phyloP scores from a whole-genome alignment of 129 eudicot species.

The Lonicera japonica region DNA sequence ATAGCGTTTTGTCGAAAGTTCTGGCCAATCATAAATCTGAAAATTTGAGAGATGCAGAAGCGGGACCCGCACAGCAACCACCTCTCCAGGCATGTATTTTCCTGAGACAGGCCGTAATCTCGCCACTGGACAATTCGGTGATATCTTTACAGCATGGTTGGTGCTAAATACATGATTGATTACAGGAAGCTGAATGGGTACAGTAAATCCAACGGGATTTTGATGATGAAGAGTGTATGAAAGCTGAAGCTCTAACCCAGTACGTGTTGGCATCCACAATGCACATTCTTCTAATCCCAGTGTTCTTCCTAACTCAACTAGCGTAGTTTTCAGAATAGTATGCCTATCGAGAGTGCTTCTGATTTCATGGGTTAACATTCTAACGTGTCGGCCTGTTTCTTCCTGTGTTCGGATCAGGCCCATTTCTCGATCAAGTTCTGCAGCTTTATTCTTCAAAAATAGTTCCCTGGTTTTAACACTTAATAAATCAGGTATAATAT shows the following conservation, averaged over 20 bases:
- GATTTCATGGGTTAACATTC: constrained; percentile 96
- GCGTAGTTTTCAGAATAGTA: constrained; percentile 80
- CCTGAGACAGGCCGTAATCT: constrained; percentile 73
- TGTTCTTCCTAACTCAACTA: constrained; percentile 92
- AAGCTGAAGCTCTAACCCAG: constrained; percentile 86
- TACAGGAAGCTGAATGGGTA: constrained; percentile 80
- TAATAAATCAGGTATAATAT: constrained; percentile 80
- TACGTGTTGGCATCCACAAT: constrained; percentile 94
- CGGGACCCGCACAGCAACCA: constrained; percentile 95
- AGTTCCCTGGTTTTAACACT: constrained; percentile 93
- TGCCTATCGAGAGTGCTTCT: constrained; percentile 97
- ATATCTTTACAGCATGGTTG: constrained; percentile 73
- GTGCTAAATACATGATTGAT: constrained; percentile 83
- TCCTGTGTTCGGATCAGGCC: constrained; percentile 93
- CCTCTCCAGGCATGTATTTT: constrained; percentile 86
- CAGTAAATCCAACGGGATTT: constrained; percentile 83
- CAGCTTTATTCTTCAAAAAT: constrained; percentile 88
- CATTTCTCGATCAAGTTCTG: constrained; percentile 94
- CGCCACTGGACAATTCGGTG: constrained; percentile 88
- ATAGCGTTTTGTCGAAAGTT: constrained; percentile 76
- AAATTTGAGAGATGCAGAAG: constrained; percentile 84
- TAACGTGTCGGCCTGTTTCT: constrained; percentile 92
- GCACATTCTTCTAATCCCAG: constrained; percentile 98
- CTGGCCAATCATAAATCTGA: constrained; percentile 92
- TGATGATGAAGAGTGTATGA: constrained; percentile 82